A percentile compares a stretch with the other conserved stretches of the same genome.
phyloP scores from a whole-genome alignment of 1,284 basidiomycete genomes.

The Hypsizygus ulmarius region DNA sequence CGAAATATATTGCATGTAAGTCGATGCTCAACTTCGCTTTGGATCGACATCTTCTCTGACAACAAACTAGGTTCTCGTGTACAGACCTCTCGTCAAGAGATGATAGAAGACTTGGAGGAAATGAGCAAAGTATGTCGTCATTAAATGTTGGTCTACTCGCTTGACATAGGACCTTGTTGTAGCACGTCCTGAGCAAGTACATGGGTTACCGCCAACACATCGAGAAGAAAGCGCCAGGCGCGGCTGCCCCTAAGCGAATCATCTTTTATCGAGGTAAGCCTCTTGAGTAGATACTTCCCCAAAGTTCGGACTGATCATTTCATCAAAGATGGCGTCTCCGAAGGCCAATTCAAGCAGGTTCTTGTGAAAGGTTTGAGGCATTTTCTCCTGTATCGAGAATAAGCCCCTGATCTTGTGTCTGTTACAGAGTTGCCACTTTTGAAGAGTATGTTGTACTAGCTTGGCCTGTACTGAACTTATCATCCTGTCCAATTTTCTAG shows the following conservation, averaged over 20 bases:
- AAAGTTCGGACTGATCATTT: neutral
- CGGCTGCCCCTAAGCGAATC: constrained; percentile 56
- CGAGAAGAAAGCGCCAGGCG: constrained; percentile 48
- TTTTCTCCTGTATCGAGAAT: constrained; percentile 15
- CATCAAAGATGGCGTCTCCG: constrained; percentile 70
- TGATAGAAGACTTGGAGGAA: constrained; percentile 64
- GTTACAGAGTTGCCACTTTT: constrained; percentile 53
- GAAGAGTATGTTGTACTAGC: constrained; percentile 40
- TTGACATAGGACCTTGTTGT: constrained; percentile 1
- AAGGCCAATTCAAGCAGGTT: constrained; percentile 75
- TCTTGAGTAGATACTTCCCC: constrained; percentile 1
- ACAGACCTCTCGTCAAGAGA: constrained; percentile 68
- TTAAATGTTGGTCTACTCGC: neutral
- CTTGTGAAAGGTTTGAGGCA: constrained; percentile 49
- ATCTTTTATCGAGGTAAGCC: constrained; percentile 69
- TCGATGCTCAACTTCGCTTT: constrained; percentile 31
- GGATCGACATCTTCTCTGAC: neutral
- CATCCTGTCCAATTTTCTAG: constrained; percentile 29
- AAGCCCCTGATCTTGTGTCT: constrained; percentile 4
- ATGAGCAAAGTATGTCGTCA: constrained; percentile 51
- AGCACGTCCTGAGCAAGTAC: constrained; percentile 56
- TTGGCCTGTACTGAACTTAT: too few species aligned
- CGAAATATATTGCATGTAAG: constrained; percentile 49
- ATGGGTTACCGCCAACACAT: constrained; percentile 48
- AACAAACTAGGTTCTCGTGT: constrained; percentile 48